A percentile compares a stretch with the other conserved stretches of the same genome.
Conservation (phyloP, 2,329 filamentous ascomycete species). For the Fusarium domesticum region DNA sequence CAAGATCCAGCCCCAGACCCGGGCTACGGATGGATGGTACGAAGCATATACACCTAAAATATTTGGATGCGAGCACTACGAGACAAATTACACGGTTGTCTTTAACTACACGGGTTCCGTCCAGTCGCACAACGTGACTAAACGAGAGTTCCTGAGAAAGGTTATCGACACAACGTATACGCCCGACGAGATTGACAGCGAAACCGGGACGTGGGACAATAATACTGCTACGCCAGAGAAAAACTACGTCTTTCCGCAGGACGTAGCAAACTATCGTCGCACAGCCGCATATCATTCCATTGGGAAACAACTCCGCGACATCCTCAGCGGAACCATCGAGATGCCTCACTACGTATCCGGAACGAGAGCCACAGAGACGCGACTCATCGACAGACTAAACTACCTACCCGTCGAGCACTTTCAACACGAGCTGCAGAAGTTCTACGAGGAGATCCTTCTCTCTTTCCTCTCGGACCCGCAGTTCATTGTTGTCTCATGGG, state of each 20-base stretch:
- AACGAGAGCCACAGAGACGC: conserved; percentile 19
- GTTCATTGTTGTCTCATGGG: conserved; percentile 26
- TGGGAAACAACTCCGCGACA: conserved; percentile 16
- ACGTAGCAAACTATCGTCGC: conserved; percentile 19
- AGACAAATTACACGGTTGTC: conserved; percentile 22
- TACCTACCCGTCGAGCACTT: conserved; percentile 22
- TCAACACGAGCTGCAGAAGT: conserved; percentile 15
- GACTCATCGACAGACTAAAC: conserved; percentile 22
- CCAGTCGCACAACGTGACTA: conserved; percentile 16
- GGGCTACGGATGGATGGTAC: conserved; percentile 13
- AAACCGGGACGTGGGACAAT: conserved; percentile 19
- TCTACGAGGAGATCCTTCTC: conserved; percentile 27
- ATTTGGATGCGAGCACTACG: conserved; percentile 25
- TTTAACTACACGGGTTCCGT: conserved; percentile 24
- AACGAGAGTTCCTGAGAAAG: conserved; percentile 16
- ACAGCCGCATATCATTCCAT: conserved; percentile 23
- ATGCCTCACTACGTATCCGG: conserved; percentile 20
- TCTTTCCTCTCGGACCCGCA: conserved; percentile 27
- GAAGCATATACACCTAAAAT: conserved; percentile 27
- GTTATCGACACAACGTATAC: conserved; percentile 22
- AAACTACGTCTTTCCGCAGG: conserved; percentile 21
- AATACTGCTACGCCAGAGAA: conserved; percentile 14
- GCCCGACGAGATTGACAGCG: conserved; percentile 8
- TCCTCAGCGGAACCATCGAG: conserved; percentile 25
- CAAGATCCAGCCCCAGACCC: conserved; percentile 14